Conservation (phyloP, 495 filamentous ascomycete species). For the Penicillium coprophilum region DNA sequence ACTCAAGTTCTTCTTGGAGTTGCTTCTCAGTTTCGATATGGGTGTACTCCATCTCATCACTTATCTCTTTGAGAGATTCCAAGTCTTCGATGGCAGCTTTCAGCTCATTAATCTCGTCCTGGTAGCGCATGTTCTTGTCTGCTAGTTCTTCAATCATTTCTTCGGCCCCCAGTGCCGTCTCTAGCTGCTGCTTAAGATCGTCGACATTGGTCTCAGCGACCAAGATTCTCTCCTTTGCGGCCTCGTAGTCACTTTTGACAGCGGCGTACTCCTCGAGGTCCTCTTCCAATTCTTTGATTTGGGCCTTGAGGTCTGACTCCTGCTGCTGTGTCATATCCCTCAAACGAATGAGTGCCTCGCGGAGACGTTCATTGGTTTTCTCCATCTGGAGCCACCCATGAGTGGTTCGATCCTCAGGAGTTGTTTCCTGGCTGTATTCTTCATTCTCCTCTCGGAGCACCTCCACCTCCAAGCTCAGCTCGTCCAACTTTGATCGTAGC, state of each 20-base stretch:
- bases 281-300: constrained; percentile 75
- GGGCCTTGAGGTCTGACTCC: constrained; percentile 72
- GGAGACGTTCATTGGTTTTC: constrained; percentile 80
- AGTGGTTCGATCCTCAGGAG: constrained; percentile 79
- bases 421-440: constrained; percentile 79
- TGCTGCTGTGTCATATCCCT: constrained; percentile 84
- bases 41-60: constrained; percentile 90
- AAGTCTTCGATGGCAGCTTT: constrained; percentile 78
- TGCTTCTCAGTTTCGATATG: constrained; percentile 91
- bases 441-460: constrained; percentile 84
- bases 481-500: constrained; percentile 71
- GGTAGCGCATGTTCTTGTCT: constrained; percentile 76
- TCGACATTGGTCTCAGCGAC: constrained; percentile 75
- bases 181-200: constrained; percentile 86
- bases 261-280: constrained; percentile 71
- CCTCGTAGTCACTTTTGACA: constrained; percentile 69
- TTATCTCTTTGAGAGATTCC: constrained; percentile 83
- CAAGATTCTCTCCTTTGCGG: constrained; percentile 67
- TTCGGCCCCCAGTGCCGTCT: constrained; percentile 82
- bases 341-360: constrained; percentile 78
- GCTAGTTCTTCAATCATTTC: constrained; percentile 91
- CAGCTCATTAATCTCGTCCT: constrained; percentile 80
- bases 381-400: constrained; percentile 92
- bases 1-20: constrained; percentile 88
- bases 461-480: constrained; percentile 84